phyloP scores from a whole-genome alignment of 768 basidiomycete species.

The Polyporus arcularius region DNA sequence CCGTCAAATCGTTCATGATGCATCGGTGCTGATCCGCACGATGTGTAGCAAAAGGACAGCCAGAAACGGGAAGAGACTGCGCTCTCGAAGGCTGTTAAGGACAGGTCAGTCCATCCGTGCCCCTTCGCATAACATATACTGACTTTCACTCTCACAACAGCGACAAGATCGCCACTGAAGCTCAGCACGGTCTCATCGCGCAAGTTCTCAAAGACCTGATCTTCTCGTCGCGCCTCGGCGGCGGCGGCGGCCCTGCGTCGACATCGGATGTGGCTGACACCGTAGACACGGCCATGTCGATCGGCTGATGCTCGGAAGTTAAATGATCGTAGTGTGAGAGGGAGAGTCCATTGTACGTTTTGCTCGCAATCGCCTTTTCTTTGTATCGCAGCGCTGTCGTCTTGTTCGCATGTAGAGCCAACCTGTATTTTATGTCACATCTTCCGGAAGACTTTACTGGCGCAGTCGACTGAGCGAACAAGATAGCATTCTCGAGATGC shows the following conservation, averaged over 20 bases:
- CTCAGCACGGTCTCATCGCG: slow-evolving; percentile 90
- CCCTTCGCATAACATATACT: background rate
- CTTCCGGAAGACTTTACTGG: background rate
- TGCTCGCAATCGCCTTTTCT: background rate
- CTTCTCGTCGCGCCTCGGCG: slow-evolving; percentile 59
- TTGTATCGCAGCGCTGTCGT: slow-evolving; percentile 16
- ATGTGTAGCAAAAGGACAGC: slow-evolving; percentile 55
- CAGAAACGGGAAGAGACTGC: slow-evolving; percentile 84
- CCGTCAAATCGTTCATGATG: background rate
- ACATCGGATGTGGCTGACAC: slow-evolving; percentile 26
- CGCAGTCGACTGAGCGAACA: background rate
- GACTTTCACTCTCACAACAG: slow-evolving; percentile 41
- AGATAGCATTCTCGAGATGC: background rate
- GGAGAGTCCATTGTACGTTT: slow-evolving; percentile 8
- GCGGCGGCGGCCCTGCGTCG: slow-evolving; percentile 2
- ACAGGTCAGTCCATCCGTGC: slow-evolving; percentile 57
- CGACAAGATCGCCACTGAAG: slow-evolving; percentile 86
- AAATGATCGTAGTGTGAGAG: background rate
- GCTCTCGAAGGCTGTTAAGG: slow-evolving; percentile 86
- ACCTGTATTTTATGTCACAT: slow-evolving; percentile 5
- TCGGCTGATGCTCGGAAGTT: slow-evolving; percentile 22
- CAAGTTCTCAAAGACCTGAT: slow-evolving; percentile 93
- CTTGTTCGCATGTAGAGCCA: slow-evolving; percentile 10
- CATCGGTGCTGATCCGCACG: background rate
- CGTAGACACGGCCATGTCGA: slow-evolving; percentile 41